phyloP scores from a whole-genome alignment of 2,329 filamentous ascomycete species.

The Graphiopsis chlorocephala region DNA sequence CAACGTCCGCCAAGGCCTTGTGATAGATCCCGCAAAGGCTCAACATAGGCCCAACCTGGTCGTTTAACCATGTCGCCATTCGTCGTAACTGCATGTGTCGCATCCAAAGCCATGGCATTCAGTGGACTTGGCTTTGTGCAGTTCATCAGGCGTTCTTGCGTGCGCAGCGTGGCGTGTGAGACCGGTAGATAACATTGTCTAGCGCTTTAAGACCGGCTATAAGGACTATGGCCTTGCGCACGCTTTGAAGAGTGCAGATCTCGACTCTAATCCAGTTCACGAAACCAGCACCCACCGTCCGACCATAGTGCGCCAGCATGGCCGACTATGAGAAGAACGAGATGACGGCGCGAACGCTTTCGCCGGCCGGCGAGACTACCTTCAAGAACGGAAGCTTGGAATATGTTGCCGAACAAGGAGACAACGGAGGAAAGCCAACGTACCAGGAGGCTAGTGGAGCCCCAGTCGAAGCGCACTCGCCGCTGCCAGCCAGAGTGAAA shows the following conservation, averaged over 20 bases:
- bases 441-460: slow-evolving; percentile 63
- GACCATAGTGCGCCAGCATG: background rate
- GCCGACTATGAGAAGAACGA: slow-evolving; percentile 10
- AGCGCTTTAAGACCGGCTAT: background rate
- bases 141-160: background rate
- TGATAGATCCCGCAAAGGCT: background rate
- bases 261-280: background rate
- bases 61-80: slow-evolving; percentile 5
- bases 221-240: background rate
- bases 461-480: slow-evolving; percentile 58
- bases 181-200: background rate
- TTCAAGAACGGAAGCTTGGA: slow-evolving; percentile 41
- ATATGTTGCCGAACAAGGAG: slow-evolving; percentile 44
- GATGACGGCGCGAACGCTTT: slow-evolving; percentile 10
- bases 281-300: background rate
- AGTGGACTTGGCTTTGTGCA: background rate
- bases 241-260: background rate
- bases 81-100: background rate
- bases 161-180: background rate
- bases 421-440: slow-evolving; percentile 50
- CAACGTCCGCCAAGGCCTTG: slow-evolving; percentile 7
- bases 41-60: background rate
- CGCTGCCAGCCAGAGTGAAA: slow-evolving; percentile 59
- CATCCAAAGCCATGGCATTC: slow-evolving; percentile 3
- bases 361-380: slow-evolving; percentile 3